A percentile compares a stretch with the other conserved stretches of the same genome.
phyloP scores from a whole-genome alignment of 345 rosid species.

The Brassica juncea region DNA sequence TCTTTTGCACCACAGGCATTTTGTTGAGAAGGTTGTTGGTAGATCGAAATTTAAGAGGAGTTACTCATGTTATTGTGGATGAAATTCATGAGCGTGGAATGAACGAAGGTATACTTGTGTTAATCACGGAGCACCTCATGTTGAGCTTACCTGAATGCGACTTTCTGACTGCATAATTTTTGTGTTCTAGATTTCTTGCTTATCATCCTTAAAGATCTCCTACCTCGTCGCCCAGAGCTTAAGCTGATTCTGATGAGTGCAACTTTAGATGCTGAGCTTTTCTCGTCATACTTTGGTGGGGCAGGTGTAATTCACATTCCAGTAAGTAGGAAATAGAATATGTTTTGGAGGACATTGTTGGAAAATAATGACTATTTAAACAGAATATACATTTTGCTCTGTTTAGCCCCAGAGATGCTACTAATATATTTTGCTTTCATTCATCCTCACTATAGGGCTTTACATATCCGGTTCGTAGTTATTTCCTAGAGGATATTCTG shows the following conservation, averaged over 20 bases:
- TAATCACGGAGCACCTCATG: constrained; percentile 17
- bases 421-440: background rate
- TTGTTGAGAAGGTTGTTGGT: constrained; percentile 86
- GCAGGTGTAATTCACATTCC: constrained; percentile 75
- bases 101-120: constrained; percentile 73
- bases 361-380: too few species aligned
- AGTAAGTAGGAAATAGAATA: constrained; percentile 53
- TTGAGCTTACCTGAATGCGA: constrained; percentile 26
- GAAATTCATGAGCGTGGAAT: constrained; percentile 99
- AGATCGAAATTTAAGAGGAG: constrained; percentile 81
- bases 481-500: constrained; percentile 80
- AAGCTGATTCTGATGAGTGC: constrained; percentile 95
- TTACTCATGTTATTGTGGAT: constrained; percentile 89
- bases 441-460: constrained; percentile 64
- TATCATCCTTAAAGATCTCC: constrained; percentile 88
- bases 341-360: background rate
- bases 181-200: constrained; percentile 79
- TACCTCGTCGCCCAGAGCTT: constrained; percentile 80
- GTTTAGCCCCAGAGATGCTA: constrained; percentile 13
- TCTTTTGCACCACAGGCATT: constrained; percentile 94
- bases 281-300: constrained; percentile 84
- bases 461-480: constrained; percentile 67
- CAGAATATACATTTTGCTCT: background rate
- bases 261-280: constrained; percentile 88
- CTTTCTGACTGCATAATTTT: constrained; percentile 34